Percentiles rank a stretch among this genome's conserved stretches.
These are phyloP conservation scores for Rhizopogon vinicolor DNA, from an alignment of 768 basidiomycete species.

Conservation along the genomic window DNA sequence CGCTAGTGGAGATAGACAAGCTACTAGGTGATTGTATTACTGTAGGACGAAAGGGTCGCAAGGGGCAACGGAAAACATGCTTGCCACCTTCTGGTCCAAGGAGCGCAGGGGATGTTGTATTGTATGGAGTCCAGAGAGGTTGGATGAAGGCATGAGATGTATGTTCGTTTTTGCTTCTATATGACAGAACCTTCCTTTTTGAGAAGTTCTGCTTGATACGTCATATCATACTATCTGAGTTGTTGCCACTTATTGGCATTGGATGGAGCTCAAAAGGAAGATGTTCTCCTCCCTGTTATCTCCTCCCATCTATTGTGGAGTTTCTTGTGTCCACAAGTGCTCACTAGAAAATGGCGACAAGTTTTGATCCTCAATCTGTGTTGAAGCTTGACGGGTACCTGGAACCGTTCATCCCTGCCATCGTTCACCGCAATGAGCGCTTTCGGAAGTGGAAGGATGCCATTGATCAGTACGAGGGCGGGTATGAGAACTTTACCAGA, in stretches of 20 bases:
- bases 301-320: slow-evolving; percentile 4
- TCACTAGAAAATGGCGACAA: slow-evolving; percentile 31
- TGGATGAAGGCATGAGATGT: slow-evolving; percentile 43
- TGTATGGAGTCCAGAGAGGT: slow-evolving; percentile 53
- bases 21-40: slow-evolving; percentile 48
- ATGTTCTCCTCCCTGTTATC: slow-evolving; percentile 4
- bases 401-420: slow-evolving; percentile 65
- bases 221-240: slow-evolving; percentile 2
- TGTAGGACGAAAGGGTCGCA: slow-evolving; percentile 26
- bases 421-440: slow-evolving; percentile 60
- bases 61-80: slow-evolving; percentile 31
- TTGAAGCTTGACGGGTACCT: slow-evolving; percentile 69
- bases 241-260: slow-evolving; percentile 1
- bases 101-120: slow-evolving; percentile 60
- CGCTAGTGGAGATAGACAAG: slow-evolving; percentile 60
- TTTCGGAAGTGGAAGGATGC: slow-evolving; percentile 74
- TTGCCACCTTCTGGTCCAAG: slow-evolving; percentile 12
- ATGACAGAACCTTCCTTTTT: slow-evolving; percentile 10
- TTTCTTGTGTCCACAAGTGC: background rate
- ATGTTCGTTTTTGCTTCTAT: background rate
- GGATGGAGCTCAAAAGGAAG: slow-evolving; percentile 3
- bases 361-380: slow-evolving; percentile 54
- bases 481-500: slow-evolving; percentile 62
- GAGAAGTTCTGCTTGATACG: slow-evolving; percentile 1
- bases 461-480: slow-evolving; percentile 79